phyloP scores from a whole-genome alignment of 208 protist genomes.

The Wallacemonas rigidus region DNA sequence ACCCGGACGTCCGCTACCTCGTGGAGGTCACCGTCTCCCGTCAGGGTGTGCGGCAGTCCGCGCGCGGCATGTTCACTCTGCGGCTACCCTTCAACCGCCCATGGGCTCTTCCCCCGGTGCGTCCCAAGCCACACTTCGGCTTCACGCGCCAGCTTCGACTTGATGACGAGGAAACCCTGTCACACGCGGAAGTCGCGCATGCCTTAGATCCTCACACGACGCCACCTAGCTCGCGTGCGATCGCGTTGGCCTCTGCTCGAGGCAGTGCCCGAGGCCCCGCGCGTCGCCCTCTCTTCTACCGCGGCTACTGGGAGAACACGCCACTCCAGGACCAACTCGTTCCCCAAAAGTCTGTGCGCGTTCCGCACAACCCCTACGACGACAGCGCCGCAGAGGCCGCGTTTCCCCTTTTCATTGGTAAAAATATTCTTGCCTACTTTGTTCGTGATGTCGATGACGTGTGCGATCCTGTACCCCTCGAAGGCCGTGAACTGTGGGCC shows the following conservation, averaged over 20 bases:
- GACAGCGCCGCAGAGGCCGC: neutral
- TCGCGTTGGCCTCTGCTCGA: no score
- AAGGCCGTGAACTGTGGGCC: conserved; percentile 70
- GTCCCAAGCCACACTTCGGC: conserved; percentile 67
- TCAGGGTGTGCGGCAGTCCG: conserved; percentile 14
- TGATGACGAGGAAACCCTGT: conserved; percentile 30
- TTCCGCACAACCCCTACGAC: conserved; percentile 51
- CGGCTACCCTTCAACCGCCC: conserved; percentile 54
- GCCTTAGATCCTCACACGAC: conserved; percentile 35
- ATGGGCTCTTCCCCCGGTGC: conserved; percentile 39
- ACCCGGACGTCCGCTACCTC: conserved; percentile 55
- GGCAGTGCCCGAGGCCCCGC: neutral
- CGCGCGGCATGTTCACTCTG: conserved; percentile 45
- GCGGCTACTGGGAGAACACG: conserved; percentile 70
- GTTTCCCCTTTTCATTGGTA: conserved; percentile 60
- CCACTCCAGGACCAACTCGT: conserved; percentile 54
- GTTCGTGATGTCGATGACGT: conserved; percentile 78
- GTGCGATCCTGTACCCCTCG: conserved; percentile 68
- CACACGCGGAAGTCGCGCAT: conserved; percentile 31
- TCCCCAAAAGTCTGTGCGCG: conserved; percentile 31
- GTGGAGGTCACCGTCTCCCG: conserved; percentile 26
- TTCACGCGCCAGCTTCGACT: conserved; percentile 46
- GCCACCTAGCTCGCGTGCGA: neutral
- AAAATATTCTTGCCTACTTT: conserved; percentile 68
- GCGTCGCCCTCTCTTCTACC: conserved; percentile 33